Conservation (phyloP, 1,284 basidiomycete species). For the Trametes pubescens region DNA sequence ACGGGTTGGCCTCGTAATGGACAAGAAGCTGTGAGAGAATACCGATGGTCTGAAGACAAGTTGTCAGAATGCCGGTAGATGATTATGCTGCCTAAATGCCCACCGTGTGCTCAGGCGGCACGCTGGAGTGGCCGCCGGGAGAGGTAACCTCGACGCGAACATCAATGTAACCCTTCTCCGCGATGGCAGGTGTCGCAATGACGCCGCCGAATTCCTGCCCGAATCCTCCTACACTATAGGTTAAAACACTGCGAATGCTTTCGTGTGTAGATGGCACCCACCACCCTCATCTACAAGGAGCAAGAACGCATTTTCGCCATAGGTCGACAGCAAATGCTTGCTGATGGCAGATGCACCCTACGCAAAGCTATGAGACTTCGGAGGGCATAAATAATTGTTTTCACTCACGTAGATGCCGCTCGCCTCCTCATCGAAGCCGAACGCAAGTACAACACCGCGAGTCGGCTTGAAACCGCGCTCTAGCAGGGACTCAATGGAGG, state of each 20-base stretch:
- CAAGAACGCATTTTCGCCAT: constrained; percentile 61
- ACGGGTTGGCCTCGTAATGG: constrained; percentile 58
- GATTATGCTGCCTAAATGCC: constrained; percentile 15
- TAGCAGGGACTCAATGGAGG: constrained; percentile 62
- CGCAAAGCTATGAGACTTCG: constrained; percentile 4
- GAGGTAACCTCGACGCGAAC: constrained; percentile 61
- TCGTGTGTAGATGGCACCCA: constrained; percentile 32
- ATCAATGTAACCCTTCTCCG: constrained; percentile 74
- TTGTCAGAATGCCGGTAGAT: background rate
- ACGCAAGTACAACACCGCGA: constrained; percentile 65
- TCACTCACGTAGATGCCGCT: constrained; percentile 55
- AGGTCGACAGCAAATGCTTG: constrained; percentile 54
- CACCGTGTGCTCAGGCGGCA: constrained; percentile 65
- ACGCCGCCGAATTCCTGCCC: constrained; percentile 46
- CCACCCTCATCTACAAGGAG: constrained; percentile 63
- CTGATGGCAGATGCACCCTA: constrained; percentile 60
- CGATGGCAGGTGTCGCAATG: constrained; percentile 59
- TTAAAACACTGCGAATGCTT: background rate
- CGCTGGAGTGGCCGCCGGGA: constrained; percentile 73
- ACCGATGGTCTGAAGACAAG: constrained; percentile 56
- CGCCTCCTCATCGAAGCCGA: constrained; percentile 79
- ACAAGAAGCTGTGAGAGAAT: constrained; percentile 60
- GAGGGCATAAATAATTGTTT: background rate
- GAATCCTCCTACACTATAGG: constrained; percentile 43
- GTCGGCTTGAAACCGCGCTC: constrained; percentile 58